phyloP scores from a whole-genome alignment of 164 flowering plant species.

The Aristolochia fimbriata region DNA sequence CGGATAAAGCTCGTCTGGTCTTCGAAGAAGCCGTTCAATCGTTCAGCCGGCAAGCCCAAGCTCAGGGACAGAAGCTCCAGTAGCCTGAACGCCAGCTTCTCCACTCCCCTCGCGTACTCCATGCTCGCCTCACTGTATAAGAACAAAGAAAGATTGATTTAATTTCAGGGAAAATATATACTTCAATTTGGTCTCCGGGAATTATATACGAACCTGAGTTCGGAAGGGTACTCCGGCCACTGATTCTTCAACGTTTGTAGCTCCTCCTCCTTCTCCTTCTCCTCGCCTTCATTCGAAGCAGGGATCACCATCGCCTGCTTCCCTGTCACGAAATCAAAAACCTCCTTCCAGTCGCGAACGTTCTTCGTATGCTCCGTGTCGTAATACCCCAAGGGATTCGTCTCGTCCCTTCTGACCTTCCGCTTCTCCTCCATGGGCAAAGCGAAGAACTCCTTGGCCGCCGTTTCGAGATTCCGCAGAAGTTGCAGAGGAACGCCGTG shows the following conservation, averaged over 20 bases:
- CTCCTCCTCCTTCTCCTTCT: slow-evolving; percentile 16
- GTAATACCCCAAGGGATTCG: slow-evolving; percentile 39
- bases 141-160: not conserved
- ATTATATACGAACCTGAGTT: slow-evolving; percentile 8
- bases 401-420: slow-evolving; percentile 37
- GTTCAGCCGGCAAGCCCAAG: slow-evolving; percentile 18
- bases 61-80: slow-evolving; percentile 23
- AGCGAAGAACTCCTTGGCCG: slow-evolving; percentile 33
- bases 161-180: too few species aligned
- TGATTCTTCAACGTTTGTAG: slow-evolving; percentile 23
- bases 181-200: too few species aligned
- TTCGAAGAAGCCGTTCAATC: slow-evolving; percentile 23
- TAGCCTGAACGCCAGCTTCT: slow-evolving; percentile 18
- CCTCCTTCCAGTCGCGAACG: slow-evolving; percentile 80
- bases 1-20: slow-evolving; percentile 25
- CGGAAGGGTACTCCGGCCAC: slow-evolving; percentile 28
- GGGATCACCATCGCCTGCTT: slow-evolving; percentile 32
- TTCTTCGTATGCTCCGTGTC: slow-evolving; percentile 65
- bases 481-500: slow-evolving; percentile 48
- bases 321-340: slow-evolving; percentile 35
- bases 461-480: slow-evolving; percentile 14
- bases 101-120: slow-evolving; percentile 14
- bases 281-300: slow-evolving; percentile 22
- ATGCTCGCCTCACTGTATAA: slow-evolving; percentile 11
- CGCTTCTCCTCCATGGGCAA: slow-evolving; percentile 40